Base-by-base conservation (phyloP, 108 stramenopile species). In the Mayamaea pseudoterrestris region DNA sequence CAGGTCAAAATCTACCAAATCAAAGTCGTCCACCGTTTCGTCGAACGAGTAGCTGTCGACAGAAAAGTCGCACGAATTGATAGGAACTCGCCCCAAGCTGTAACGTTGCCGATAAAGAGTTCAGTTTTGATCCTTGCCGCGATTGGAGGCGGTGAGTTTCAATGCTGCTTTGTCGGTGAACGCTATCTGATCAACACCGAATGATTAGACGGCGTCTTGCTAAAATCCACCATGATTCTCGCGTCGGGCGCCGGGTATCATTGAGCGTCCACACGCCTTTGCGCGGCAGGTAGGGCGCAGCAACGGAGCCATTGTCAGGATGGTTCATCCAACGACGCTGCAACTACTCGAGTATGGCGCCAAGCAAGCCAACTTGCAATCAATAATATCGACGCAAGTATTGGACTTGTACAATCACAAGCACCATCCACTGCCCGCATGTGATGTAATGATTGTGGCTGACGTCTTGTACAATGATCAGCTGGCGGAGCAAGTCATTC, bases 31-130 rank as follows among this genome's bases (percentile, higher is more conserved):
- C 14, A 74, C 73, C 35, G 73, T 68, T 24, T 89, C 78, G 52
- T 88, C 93, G 64, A 88, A 93, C 41, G 55, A 63, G 56, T 97
- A 97, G 27, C 78, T 72, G 28, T 73, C 53, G 44, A 93, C 62
- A 35, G 79, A 71, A 65, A 97, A 97, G 67, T 97, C 95, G 61
- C 95, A 97, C n/a, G 89, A 91, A 58, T 90, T 90, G 30, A 97
- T 94, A 50, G 76, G 95, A 27, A 94, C 80, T 36, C 95, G 65
- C 2, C 95, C 95, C 11, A 92, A 35, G 14, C 65, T 67, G 41
- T 75, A 68, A 30, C 89, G n/a, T n/a, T n/a, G n/a, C n/a, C n/a
- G n/a, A n/a, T n/a, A n/a, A n/a, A n/a, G n/a, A n/a, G n/a, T n/a
- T n/a, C n/a, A n/a, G n/a, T n/a, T n/a, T n/a, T n/a, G n/a, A n/a